Percentiles rank a stretch among this genome's conserved stretches.
Evolutionary conservation across 2,329 filamentous ascomycete genomes (phyloP).

Genomic region (Aureobasidium sp.): DNA sequence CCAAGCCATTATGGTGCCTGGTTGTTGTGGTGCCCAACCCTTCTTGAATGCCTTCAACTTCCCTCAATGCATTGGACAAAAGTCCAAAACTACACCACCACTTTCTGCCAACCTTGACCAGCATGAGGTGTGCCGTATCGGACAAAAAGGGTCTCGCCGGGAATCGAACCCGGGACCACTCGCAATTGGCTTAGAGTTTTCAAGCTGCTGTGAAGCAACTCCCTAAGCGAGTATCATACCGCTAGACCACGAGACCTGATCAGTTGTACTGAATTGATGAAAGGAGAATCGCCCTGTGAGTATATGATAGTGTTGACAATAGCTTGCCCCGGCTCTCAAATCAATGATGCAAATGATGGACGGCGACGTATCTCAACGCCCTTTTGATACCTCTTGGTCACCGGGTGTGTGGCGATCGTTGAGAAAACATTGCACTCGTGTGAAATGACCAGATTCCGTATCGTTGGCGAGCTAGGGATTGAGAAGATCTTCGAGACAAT

Average conservation of each 20-base stretch:
- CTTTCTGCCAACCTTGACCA: not conserved
- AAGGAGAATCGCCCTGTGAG: fast-evolving
- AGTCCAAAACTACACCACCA: not conserved
- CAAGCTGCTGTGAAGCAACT: not conserved
- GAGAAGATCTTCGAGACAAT: too few relatives aligned
- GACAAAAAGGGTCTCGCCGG: constrained; percentile 1
- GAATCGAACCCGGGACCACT: constrained; percentile 17
- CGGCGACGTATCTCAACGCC: too few relatives aligned
- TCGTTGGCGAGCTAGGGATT: too few relatives aligned
- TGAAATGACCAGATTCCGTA: too few relatives aligned
- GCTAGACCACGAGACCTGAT: constrained; percentile 9
- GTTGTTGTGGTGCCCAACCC: not conserved
- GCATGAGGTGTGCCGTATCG: not conserved
- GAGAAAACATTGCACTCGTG: too few relatives aligned
- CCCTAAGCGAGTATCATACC: constrained; percentile 13
- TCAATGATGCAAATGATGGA: too few relatives aligned
- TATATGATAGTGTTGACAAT: not conserved
- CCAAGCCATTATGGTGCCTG: not conserved
- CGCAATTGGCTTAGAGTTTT: constrained; percentile 7
- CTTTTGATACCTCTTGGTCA: too few relatives aligned
- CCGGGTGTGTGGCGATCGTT: too few relatives aligned
- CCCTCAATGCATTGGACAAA: not conserved
- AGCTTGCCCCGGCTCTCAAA: too few relatives aligned
- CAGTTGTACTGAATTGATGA: not conserved
- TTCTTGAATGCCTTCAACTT: too few relatives aligned